A percentile compares a stretch with the other conserved stretches of the same genome.
These are phyloP conservation scores for Pythium graminicola DNA, from an alignment of 352 stramenopile genomes.

Conservation along the genomic window DNA sequence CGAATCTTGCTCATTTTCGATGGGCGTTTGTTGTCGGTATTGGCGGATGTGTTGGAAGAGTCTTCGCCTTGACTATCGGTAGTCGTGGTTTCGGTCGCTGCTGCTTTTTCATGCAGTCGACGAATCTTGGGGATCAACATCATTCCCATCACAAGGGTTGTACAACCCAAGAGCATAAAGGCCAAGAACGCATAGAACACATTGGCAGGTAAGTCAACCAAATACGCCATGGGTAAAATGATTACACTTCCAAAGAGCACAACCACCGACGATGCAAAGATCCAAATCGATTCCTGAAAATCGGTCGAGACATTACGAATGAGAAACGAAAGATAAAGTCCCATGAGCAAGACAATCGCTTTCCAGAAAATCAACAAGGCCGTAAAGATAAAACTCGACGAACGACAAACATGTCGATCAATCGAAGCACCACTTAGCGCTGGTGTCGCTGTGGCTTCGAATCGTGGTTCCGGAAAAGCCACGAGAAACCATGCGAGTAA, in stretches of 20 bases:
- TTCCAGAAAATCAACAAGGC: conserved; percentile 36
- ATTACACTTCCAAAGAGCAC: conserved; percentile 29
- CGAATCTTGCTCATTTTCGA: conserved; percentile 16
- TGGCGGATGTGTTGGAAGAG: not conserved
- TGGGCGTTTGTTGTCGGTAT: conserved; percentile 1
- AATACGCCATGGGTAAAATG: conserved; percentile 34
- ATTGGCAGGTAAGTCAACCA: conserved; percentile 25
- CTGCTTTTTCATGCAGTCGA: conserved; percentile 19
- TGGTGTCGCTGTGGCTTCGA: not conserved
- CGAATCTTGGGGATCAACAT: conserved; percentile 26
- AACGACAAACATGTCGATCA: conserved; percentile 12
- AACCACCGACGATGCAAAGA: conserved; percentile 34
- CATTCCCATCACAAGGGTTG: conserved; percentile 20
- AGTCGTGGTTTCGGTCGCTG: not conserved
- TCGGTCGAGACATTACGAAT: conserved; percentile 31
- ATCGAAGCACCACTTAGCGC: not conserved
- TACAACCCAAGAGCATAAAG: conserved; percentile 14
- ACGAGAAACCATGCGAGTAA: conserved; percentile 23
- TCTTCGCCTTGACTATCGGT: not conserved
- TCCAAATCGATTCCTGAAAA: conserved; percentile 44
- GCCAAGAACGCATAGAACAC: conserved; percentile 25
- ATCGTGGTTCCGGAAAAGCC: conserved; percentile 19
- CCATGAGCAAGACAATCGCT: conserved; percentile 26
- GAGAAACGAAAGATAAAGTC: conserved; percentile 23
- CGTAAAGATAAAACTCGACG: conserved; percentile 27